Conservation (phyloP, 192 early-diverging fungal genomes). For the Spizellomyces punctatus region DNA sequence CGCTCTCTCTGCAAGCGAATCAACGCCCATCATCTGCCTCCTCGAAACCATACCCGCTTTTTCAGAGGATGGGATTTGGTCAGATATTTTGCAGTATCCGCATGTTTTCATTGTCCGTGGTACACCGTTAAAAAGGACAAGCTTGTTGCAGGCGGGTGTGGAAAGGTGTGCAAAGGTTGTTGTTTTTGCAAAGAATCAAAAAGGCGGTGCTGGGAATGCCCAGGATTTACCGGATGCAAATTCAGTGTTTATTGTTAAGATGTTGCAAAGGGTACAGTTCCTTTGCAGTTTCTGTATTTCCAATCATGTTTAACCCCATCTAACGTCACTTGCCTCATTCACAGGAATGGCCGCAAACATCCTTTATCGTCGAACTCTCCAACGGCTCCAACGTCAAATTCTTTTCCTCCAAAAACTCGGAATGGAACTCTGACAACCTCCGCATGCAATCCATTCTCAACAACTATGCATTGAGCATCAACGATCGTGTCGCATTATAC, state of each 20-base stretch:
- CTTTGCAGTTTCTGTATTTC: slow-evolving; percentile 4
- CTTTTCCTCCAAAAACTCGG: slow-evolving; percentile 36
- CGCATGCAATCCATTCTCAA: slow-evolving; percentile 53
- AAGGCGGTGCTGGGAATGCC: slow-evolving; percentile 13
- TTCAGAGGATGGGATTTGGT: slow-evolving; percentile 36
- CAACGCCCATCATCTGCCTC: slow-evolving; percentile 45
- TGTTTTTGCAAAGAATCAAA: slow-evolving; percentile 45
- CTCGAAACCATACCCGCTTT: slow-evolving; percentile 25
- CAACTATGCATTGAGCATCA: slow-evolving; percentile 51
- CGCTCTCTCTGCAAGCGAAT: not conserved
- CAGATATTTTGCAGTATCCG: slow-evolving; percentile 36
- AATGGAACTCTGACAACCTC: slow-evolving; percentile 51
- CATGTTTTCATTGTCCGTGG: slow-evolving; percentile 43
- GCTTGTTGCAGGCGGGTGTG: slow-evolving; percentile 41
- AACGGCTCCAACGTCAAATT: slow-evolving; percentile 53
- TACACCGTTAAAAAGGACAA: slow-evolving; percentile 45
- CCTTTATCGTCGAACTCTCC: slow-evolving; percentile 51
- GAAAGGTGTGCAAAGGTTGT: slow-evolving; percentile 42
- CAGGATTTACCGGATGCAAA: slow-evolving; percentile 47
- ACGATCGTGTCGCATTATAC: slow-evolving; percentile 50
- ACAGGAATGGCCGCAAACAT: slow-evolving; percentile 52
- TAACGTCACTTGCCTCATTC: not conserved
- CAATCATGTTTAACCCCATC: not conserved
- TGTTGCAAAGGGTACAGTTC: slow-evolving; percentile 39
- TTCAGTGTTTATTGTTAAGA: slow-evolving; percentile 56